Evolutionary conservation across 2,329 filamentous ascomycete species (phyloP).

Genomic region (Aspergillus texensis): DNA sequence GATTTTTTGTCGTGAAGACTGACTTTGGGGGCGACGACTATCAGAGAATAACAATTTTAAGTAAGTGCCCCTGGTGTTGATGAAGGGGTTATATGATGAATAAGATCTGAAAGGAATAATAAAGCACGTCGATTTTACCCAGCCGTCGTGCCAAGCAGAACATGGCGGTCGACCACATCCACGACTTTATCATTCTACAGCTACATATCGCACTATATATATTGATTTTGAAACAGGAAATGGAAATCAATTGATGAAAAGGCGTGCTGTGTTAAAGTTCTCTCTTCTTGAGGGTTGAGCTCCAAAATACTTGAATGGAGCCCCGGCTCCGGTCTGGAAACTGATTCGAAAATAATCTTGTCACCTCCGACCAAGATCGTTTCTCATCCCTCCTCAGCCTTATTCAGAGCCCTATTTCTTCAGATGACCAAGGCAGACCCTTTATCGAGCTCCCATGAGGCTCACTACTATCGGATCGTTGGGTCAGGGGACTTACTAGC

Average conservation of each 20-base stretch:
- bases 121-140: no score
- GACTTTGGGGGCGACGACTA: no score
- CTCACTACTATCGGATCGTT: slow-evolving; percentile 1
- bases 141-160: no score
- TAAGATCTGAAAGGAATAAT: no score
- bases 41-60: no score
- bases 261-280: neutral
- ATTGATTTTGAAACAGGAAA: neutral
- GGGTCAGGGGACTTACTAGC: slow-evolving; percentile 5
- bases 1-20: no score
- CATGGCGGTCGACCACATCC: neutral
- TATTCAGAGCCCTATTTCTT: slow-evolving; percentile 10
- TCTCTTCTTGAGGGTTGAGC: slow-evolving; percentile 8
- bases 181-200: neutral
- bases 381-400: slow-evolving; percentile 15
- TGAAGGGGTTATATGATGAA: no score
- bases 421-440: slow-evolving; percentile 9
- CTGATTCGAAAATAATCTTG: slow-evolving; percentile 12
- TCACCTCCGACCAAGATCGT: slow-evolving; percentile 15
- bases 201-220: neutral
- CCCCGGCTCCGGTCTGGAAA: slow-evolving; percentile 12
- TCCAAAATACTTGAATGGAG: slow-evolving; percentile 17
- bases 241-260: neutral
- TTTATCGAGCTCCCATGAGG: slow-evolving; percentile 6
- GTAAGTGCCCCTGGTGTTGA: no score